These are phyloP conservation scores for Dendrobium chrysotoxum DNA, from an alignment of 106 monocot genomes.

Conservation along the genomic window DNA sequence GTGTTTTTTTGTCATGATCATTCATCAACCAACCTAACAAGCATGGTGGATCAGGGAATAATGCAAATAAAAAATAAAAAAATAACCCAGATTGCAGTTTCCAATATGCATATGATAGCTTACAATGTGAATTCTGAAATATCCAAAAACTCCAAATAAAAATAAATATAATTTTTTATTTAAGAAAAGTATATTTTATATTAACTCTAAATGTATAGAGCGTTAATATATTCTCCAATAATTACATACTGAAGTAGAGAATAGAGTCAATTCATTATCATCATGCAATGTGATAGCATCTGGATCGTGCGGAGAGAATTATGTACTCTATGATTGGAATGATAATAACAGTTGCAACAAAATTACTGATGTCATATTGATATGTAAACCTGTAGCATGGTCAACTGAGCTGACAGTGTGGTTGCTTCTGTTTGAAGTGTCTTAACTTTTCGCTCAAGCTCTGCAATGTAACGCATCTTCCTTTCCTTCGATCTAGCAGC, in stretches of 20 bases:
- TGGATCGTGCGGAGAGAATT: background rate
- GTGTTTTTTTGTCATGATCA: too few relatives aligned
- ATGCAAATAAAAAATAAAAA: too few relatives aligned
- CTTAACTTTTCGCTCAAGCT: slow-evolving; percentile 77
- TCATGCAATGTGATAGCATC: background rate
- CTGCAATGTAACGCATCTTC: slow-evolving; percentile 87
- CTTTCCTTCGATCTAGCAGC: slow-evolving; percentile 96
- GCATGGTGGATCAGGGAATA: too few relatives aligned
- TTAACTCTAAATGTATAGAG: too few relatives aligned
- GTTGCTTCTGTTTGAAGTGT: slow-evolving; percentile 82
- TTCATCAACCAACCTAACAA: too few relatives aligned
- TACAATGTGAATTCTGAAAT: too few relatives aligned
- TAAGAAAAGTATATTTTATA: too few relatives aligned
- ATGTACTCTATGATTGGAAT: background rate
- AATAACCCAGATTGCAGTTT: too few relatives aligned
- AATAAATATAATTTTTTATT: too few relatives aligned
- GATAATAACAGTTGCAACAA: background rate
- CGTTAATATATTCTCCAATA: background rate
- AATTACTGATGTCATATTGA: background rate
- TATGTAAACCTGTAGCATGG: slow-evolving; percentile 65
- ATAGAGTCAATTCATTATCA: background rate
- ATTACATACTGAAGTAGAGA: background rate
- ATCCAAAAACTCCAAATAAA: too few relatives aligned
- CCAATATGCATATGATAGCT: too few relatives aligned
- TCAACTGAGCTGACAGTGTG: slow-evolving; percentile 70